Evolutionary conservation across 495 filamentous ascomycete genomes (phyloP), one percentile per base, ranked within the genome.

Genomic region (Penicillium tannophilum): DNA sequence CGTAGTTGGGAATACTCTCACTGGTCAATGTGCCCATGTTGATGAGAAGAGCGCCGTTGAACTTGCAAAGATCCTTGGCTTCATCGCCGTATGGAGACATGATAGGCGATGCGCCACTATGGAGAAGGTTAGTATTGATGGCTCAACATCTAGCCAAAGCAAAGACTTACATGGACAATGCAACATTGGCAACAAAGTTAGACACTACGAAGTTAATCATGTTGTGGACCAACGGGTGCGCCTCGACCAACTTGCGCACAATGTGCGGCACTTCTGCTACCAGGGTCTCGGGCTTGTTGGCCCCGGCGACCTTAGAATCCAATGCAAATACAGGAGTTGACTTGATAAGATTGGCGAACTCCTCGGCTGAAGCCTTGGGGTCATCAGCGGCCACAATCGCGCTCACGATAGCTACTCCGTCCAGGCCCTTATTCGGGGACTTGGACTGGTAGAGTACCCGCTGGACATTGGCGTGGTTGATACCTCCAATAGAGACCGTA

Each of bases 201-300:
- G 93, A 90, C 35, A 97, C 92, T 1, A 97, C 90, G 53, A 90
- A 78, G 71, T 97, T 97, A 45, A 95, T 97, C 88, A 98, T 97
- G 70, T 96, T 97, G 74, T 97, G 94, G 9, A 89, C 91, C 10
- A 98, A 79, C 0, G 94, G 93, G 46, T 84, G 87, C 16, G 69
- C 76, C 11, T 74, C 62, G 0, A 80, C 79, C 48, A 96, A 77
- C 19, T 79, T 79, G 49, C 73, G 80, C 31, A 93, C 75, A 20
- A 92, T 70, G 3, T 69, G 66, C 0, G 86, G 84, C 3, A 86
- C 79, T 39, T 73, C 63, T 7, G 67, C 62, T 10, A 82, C 63
- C 41, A 84, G 59, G 4, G 67, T 64, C 49, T 72, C 63, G 49
- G 79, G 68, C n/a, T 76, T 67, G 6, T 72, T 71, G 6, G 63